Evolutionary conservation across 225 moss, liverwort and hornwort species (phyloP), one percentile per base, ranked within the genome.

Genomic region (Anthoceros angustus): DNA sequence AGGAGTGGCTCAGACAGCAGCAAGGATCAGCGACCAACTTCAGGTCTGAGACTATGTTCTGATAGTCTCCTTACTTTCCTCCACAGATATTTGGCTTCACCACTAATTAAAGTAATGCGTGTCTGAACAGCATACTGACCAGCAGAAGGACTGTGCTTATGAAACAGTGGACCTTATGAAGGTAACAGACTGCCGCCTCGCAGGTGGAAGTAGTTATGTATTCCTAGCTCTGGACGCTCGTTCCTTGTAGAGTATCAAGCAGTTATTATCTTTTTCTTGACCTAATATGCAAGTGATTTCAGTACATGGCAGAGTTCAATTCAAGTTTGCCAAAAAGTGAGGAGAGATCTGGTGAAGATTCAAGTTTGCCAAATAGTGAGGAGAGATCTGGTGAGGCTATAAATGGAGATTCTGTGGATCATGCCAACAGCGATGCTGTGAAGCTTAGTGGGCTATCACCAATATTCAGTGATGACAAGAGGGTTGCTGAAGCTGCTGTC

Each of bases 281-380:
- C 10, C 42, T 20, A 11, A 42, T 64, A 9, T 40, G 69, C 67
- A 73, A 25, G 68, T 71, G 70, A 69, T 21, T 67, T 41, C 87
- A 98, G 95, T 87, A 89, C 14, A 84, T 98, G 74, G 89, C 84
- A 87, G 82, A 87, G 68, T 98, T 98, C 81, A 98, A 92, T 68
- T 15, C 23, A 23, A 18, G 55, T 23, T 55, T 23, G 7, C 23
- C 18, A 7, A 15, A 55, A 55, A 18, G 5, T 20, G n/a, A 6
- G 16, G 55, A 55, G 18, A 5, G 16, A 5, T 55, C 55, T 23
- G 6, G 55, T 55, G 55, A 18, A n/a, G n/a, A n/a, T n/a, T n/a
- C n/a, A n/a, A n/a, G n/a, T n/a, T n/a, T n/a, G n/a, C n/a, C n/a
- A n/a, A n/a, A n/a, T n/a, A n/a, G n/a, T n/a, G n/a, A n/a, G n/a